Evolutionary conservation across 1,284 basidiomycete species (phyloP).

Genomic region (Boletus hoseneyae): DNA sequence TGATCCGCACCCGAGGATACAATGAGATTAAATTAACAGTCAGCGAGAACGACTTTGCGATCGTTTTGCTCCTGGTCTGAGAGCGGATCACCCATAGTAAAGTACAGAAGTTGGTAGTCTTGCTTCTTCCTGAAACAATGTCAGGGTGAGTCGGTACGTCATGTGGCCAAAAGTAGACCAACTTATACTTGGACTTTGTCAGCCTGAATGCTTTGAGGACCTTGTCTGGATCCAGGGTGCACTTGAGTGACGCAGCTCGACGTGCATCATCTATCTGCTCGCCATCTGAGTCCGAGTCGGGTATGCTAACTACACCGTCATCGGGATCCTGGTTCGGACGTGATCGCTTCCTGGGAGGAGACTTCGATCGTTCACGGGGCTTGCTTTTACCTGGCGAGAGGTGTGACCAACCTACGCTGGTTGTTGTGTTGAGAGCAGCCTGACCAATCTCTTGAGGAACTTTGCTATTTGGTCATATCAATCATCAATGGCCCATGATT

Average conservation of each 20-base stretch:
- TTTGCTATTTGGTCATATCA: conserved; percentile 20
- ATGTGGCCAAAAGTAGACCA: conserved; percentile 25
- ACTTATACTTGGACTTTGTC: conserved; percentile 43
- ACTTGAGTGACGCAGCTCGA: conserved; percentile 3
- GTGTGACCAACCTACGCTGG: conserved; percentile 3
- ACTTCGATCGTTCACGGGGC: conserved; percentile 15
- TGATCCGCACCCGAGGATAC: neutral
- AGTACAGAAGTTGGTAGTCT: conserved; percentile 69
- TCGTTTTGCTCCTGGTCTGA: conserved; percentile 45
- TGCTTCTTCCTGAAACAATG: conserved; percentile 37
- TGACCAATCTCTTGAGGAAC: conserved; percentile 29
- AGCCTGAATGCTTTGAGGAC: conserved; percentile 51
- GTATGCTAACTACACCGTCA: conserved; percentile 38
- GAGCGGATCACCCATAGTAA: conserved; percentile 59
- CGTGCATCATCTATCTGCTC: conserved; percentile 5
- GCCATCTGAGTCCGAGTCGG: conserved; percentile 27
- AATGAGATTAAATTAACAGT: conserved; percentile 18
- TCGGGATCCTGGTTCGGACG: conserved; percentile 23
- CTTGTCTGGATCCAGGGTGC: conserved; percentile 30
- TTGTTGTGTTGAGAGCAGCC: conserved; percentile 29
- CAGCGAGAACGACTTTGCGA: conserved; percentile 47
- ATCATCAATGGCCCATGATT: neutral
- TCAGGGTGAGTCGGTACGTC: neutral
- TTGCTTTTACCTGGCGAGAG: conserved; percentile 18
- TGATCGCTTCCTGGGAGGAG: conserved; percentile 27